phyloP scores from a whole-genome alignment of 208 protist species.

The Sergeia podlipaevii region DNA sequence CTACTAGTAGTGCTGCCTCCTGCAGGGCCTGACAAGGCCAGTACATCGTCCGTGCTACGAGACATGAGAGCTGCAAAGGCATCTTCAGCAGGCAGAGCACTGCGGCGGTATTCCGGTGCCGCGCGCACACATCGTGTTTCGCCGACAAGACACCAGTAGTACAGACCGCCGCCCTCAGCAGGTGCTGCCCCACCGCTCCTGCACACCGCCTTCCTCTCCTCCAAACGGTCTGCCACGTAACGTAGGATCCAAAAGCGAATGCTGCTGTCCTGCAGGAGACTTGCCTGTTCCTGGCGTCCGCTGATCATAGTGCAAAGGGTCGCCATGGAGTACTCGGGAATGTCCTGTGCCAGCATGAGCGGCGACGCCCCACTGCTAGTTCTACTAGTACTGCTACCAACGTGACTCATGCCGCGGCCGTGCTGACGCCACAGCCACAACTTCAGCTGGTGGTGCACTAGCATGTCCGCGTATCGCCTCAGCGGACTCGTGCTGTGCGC shows the following conservation, averaged over 20 bases:
- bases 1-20: not conserved
- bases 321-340: constrained; percentile 83
- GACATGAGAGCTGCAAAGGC: not conserved
- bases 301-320: constrained; percentile 80
- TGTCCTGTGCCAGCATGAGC: constrained; percentile 10
- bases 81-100: not conserved
- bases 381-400: not conserved
- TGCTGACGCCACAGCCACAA: constrained; percentile 44
- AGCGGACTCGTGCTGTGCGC: constrained; percentile 86
- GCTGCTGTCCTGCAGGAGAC: constrained; percentile 79
- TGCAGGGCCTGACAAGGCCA: not conserved
- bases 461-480: constrained; percentile 86
- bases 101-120: constrained; percentile 57
- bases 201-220: no score
- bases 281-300: constrained; percentile 73
- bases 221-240: constrained; percentile 41
- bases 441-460: constrained; percentile 91
- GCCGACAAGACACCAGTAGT: constrained; percentile 68
- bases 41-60: not conserved
- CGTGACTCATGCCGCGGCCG: no score
- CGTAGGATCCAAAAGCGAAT: constrained; percentile 74
- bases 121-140: constrained; percentile 56
- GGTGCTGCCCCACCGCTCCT: constrained; percentile 13
- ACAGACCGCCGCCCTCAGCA: constrained; percentile 11
- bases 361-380: not conserved